phyloP scores from a whole-genome alignment of 1,139 yeast species.

The Taphrina communis region DNA sequence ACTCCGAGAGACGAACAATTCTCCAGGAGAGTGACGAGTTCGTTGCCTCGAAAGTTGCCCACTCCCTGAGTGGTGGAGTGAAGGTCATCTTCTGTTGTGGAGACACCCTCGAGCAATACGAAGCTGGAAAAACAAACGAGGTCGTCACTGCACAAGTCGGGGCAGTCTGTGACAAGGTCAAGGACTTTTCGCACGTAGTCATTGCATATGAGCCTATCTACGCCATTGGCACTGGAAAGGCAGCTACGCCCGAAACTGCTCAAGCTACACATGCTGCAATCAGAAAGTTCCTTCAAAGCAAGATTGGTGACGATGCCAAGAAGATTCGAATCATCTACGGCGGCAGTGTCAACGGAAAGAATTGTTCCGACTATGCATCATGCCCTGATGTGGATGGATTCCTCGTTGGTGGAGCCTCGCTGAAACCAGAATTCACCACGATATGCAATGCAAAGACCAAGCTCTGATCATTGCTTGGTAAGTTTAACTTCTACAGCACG shows the following conservation, averaged over 20 bases:
- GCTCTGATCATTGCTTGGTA: neutral
- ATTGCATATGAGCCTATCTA: conserved; percentile 98
- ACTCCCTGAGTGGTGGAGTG: conserved; percentile 59
- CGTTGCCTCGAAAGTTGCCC: conserved; percentile 92
- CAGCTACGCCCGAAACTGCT: conserved; percentile 91
- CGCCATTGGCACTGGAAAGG: conserved; percentile 99
- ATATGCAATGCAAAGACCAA: conserved; percentile 63
- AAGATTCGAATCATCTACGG: conserved; percentile 92
- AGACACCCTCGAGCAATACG: conserved; percentile 93
- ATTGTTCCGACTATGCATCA: conserved; percentile 87
- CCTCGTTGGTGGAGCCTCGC: conserved; percentile 99
- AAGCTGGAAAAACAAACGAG: conserved; percentile 80
- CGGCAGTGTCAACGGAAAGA: conserved; percentile 97
- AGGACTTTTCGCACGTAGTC: conserved; percentile 92
- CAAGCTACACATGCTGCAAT: conserved; percentile 81
- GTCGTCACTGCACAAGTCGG: conserved; percentile 89
- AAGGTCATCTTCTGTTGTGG: conserved; percentile 43
- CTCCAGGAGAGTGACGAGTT: conserved; percentile 89
- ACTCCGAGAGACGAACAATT: conserved; percentile 97
- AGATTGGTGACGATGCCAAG: conserved; percentile 80
- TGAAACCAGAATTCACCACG: conserved; percentile 96
- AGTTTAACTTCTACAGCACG: no score
- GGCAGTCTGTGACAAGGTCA: conserved; percentile 80
- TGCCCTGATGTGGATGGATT: conserved; percentile 96
- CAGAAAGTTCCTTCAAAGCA: conserved; percentile 77